phyloP scores from a whole-genome alignment of 208 protist genomes.

The Trypanosoma platydactyli region DNA sequence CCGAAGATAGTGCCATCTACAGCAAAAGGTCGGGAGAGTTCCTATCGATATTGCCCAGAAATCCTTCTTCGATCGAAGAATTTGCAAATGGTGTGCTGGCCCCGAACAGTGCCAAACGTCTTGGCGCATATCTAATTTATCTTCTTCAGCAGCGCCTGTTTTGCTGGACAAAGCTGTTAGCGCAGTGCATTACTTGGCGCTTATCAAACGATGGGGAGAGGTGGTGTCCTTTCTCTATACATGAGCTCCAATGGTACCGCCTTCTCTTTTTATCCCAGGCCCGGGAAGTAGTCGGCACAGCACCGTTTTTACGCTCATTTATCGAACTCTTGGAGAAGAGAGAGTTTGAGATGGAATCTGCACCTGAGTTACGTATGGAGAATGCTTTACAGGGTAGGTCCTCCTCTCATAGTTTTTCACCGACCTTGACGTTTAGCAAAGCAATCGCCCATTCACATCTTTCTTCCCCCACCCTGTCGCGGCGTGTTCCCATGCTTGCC shows the following conservation, averaged over 20 bases:
- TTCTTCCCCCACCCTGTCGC: not conserved
- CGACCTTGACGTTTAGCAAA: slow-evolving; percentile 21
- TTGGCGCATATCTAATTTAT: slow-evolving; percentile 11
- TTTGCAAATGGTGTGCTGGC: not conserved
- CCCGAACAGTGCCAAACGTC: slow-evolving; percentile 10
- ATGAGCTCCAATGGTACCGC: slow-evolving; percentile 19
- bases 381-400: not conserved
- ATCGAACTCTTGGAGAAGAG: slow-evolving; percentile 9
- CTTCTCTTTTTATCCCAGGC: slow-evolving; percentile 20
- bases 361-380: not conserved
- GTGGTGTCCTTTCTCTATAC: not conserved
- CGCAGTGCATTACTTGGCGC: slow-evolving; percentile 20
- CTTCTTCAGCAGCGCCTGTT: slow-evolving; percentile 28
- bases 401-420: slow-evolving; percentile 1
- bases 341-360: not conserved
- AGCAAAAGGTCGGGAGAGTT: not conserved
- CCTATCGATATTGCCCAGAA: not conserved
- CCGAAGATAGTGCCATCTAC: not conserved
- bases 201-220: slow-evolving; percentile 4
- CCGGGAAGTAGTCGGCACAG: slow-evolving; percentile 11
- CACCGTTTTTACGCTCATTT: not conserved
- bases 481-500: slow-evolving; percentile 11
- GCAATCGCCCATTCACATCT: not conserved
- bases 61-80: not conserved
- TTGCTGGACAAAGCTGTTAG: slow-evolving; percentile 28